Evolutionary conservation across 2,329 filamentous ascomycete species (phyloP).

Genomic region (Colletotrichum higginsianum): DNA sequence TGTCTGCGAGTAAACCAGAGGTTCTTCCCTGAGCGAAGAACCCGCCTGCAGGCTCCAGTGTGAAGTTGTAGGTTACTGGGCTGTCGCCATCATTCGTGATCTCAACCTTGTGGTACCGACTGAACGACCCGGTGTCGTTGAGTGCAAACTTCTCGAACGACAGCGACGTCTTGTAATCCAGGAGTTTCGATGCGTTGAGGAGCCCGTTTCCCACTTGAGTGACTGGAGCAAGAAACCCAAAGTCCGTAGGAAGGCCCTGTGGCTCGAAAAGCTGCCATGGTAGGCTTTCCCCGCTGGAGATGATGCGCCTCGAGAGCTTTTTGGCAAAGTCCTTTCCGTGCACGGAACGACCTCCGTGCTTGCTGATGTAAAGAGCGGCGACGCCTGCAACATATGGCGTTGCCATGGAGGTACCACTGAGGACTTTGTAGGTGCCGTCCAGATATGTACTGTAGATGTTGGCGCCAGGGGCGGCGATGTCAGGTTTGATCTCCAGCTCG

Average conservation of each 20-base stretch:
- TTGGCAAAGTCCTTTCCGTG: constrained; percentile 51
- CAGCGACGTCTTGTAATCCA: constrained; percentile 55
- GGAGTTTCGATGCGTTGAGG: constrained; percentile 58
- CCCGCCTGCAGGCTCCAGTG: constrained; percentile 51
- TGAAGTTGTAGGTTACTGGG: constrained; percentile 52
- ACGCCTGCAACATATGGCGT: constrained; percentile 62
- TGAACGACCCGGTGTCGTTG: constrained; percentile 61
- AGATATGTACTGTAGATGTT: constrained; percentile 63
- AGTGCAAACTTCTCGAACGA: constrained; percentile 57
- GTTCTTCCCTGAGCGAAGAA: constrained; percentile 52
- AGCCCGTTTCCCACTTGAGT: constrained; percentile 58
- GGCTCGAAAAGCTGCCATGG: constrained; percentile 47
- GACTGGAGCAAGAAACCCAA: constrained; percentile 50
- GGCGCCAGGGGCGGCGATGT: constrained; percentile 60
- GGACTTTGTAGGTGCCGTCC: constrained; percentile 52
- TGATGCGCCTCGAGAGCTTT: constrained; percentile 50
- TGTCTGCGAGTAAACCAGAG: constrained; percentile 18
- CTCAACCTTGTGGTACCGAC: constrained; percentile 43
- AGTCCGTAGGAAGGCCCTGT: constrained; percentile 45
- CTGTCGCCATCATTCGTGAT: constrained; percentile 56
- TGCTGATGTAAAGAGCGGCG: constrained; percentile 56
- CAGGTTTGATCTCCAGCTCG: constrained; percentile 60
- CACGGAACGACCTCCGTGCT: constrained; percentile 51
- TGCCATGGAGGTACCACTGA: constrained; percentile 66
- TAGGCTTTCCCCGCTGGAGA: constrained; percentile 51